Conservation (phyloP, 2,329 filamentous ascomycete species). For the Dactylellina parvicollis region DNA sequence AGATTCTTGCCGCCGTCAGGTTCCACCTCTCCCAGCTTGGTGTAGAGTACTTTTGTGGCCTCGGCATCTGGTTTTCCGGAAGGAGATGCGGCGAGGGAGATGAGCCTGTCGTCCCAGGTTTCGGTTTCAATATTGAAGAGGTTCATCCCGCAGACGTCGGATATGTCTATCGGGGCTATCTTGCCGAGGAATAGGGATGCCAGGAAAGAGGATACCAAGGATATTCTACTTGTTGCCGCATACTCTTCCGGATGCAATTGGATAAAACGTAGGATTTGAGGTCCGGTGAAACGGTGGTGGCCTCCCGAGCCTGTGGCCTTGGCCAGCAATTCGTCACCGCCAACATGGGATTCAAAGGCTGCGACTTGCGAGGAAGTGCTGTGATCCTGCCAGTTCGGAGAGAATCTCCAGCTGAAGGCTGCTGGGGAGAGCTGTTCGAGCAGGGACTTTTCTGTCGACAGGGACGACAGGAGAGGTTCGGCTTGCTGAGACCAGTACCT, state of each 20-base stretch:
- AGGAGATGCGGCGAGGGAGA: constrained; percentile 73
- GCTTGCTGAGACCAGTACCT: constrained; percentile 77
- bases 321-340: constrained; percentile 74
- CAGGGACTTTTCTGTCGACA: constrained; percentile 72
- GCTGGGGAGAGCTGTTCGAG: constrained; percentile 74
- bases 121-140: constrained; percentile 86
- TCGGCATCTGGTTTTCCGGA: constrained; percentile 65
- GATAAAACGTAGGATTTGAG: constrained; percentile 90
- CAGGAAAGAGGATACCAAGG: constrained; percentile 93
- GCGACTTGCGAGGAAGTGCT: constrained; percentile 94
- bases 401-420: constrained; percentile 84
- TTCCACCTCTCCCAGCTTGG: constrained; percentile 82
- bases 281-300: constrained; percentile 97
- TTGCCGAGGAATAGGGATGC: constrained; percentile 87
- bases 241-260: constrained; percentile 84
- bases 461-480: constrained; percentile 69
- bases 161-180: constrained; percentile 89
- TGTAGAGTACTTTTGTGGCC: constrained; percentile 72
- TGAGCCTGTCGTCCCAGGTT: constrained; percentile 77
- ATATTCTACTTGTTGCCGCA: constrained; percentile 81
- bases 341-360: constrained; percentile 79
- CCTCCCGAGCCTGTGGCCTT: constrained; percentile 87
- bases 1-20: constrained; percentile 82
- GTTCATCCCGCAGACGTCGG: constrained; percentile 96
- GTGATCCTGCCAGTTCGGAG: constrained; percentile 97